Conservation (phyloP, 495 filamentous ascomycete species). For the Cairneyella variabilis region DNA sequence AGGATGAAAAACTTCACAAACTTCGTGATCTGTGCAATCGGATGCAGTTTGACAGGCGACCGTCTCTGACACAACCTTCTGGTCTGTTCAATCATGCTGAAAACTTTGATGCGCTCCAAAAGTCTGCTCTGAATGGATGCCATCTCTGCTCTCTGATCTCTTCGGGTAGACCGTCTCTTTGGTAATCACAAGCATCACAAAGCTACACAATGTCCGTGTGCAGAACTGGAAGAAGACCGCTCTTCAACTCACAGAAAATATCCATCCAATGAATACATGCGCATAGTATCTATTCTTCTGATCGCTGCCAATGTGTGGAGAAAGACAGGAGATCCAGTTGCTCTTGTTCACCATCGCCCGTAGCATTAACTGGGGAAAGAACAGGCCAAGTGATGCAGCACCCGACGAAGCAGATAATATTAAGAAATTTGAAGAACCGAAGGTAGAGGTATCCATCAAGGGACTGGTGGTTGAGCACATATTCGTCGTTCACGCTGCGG, state of each 20-base stretch:
- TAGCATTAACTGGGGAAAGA: constrained; percentile 83
- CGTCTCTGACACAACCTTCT: too few relatives aligned
- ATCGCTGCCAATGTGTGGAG: constrained; percentile 57
- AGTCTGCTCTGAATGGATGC: too few relatives aligned
- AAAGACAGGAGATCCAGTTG: constrained; percentile 81
- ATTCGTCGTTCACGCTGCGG: constrained; percentile 73
- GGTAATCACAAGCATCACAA: constrained; percentile 86
- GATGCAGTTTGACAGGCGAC: too few relatives aligned
- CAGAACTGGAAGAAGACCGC: constrained; percentile 24
- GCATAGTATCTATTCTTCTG: constrained; percentile 70
- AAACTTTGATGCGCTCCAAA: too few relatives aligned
- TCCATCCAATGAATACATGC: constrained; percentile 69
- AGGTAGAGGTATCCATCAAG: constrained; percentile 86
- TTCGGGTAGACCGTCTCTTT: constrained; percentile 90
- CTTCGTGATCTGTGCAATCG: too few relatives aligned
- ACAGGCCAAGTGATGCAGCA: constrained; percentile 79
- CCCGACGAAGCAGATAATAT: constrained; percentile 72
- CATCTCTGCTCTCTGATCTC: too few relatives aligned
- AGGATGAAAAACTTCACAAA: too few relatives aligned
- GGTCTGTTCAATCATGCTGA: too few relatives aligned
- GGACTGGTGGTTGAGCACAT: constrained; percentile 82
- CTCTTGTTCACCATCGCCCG: constrained; percentile 60
- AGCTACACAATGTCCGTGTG: constrained; percentile 39
- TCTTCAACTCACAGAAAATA: constrained; percentile 57
- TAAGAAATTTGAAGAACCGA: constrained; percentile 72